Conservation (phyloP, 2,329 filamentous ascomycete genomes). For the Xylariaceae sp. region DNA sequence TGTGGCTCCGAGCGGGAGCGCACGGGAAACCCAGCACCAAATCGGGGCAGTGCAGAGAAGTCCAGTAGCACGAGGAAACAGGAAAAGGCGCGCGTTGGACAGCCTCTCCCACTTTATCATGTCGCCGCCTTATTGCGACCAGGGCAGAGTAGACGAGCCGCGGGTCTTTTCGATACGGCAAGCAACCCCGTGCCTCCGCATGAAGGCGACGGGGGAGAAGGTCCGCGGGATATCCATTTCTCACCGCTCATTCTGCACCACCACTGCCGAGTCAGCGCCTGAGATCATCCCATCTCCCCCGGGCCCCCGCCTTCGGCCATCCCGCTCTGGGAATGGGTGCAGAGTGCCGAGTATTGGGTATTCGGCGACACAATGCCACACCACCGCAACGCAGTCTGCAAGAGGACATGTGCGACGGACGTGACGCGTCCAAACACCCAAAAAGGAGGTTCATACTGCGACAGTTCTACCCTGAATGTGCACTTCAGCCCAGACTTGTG, state of each 20-base stretch:
- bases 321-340: background rate
- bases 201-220: background rate
- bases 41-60: background rate
- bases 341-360: background rate
- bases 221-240: background rate
- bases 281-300: background rate
- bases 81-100: too few relatives aligned
- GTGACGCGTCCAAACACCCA: background rate
- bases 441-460: background rate
- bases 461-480: background rate
- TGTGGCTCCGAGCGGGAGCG: background rate
- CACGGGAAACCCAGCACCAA: slow-evolving; percentile 6
- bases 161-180: too few relatives aligned
- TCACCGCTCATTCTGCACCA: slow-evolving; percentile 19
- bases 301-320: background rate
- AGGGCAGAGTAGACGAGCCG: background rate
- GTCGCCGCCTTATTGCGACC: too few relatives aligned
- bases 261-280: background rate
- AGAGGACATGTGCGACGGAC: slow-evolving; percentile 2
- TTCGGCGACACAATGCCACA: slow-evolving; percentile 3
- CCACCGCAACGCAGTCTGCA: background rate
- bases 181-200: background rate
- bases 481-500: background rate
- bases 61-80: background rate
- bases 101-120: too few relatives aligned